Evolutionary conservation across 768 basidiomycete species (phyloP), one percentile per base, ranked within the genome.

Genomic region (Tylopilus subfusipes): DNA sequence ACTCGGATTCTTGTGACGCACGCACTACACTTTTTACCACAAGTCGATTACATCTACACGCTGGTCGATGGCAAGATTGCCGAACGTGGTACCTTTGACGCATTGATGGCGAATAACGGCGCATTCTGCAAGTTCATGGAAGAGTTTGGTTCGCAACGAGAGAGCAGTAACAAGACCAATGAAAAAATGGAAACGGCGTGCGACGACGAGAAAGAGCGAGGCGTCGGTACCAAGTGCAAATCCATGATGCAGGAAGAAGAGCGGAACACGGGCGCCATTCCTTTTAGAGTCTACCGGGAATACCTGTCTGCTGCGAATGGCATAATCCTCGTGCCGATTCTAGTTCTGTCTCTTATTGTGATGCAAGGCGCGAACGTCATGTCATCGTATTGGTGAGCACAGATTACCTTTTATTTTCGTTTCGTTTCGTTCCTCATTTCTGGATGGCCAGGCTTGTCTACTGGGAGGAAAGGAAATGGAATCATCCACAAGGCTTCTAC

Each of bases 1-100:
- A 96, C 94, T 9, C 81, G 91, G 27, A 76, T 98, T 43, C 82
- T 98, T 48, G 93, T 96, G 43, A 98, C 94, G 0, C 93, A 96
- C 64, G 92, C 90, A 1, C 77, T 96, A 10, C 93, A 96, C 70
- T 90, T 95, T 75, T 79, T 98, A 24, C 88, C 90, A 1, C 77
- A 88, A 53, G 90, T 91, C 25, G 93, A 96, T 69, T 89, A 90
- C 65, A 87, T 98, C 65, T 85, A 85, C 64, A 84, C 85, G 31
- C 73, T 98, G 48, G 78, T 79, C 12, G 84, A 93, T 38, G 93
- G 94, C 7, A 76, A 75, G 33, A 83, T 98, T 54, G 81, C 80
- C 21, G 93, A 96, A 69, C 80, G 79, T 12, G 94, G 94, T 2
- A 86, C 90, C 2, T 96, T 89, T 61, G 63, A 73, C 0, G 84